Conservation (phyloP, 2,329 filamentous ascomycete species). For the Pyricularia pennisetigena region DNA sequence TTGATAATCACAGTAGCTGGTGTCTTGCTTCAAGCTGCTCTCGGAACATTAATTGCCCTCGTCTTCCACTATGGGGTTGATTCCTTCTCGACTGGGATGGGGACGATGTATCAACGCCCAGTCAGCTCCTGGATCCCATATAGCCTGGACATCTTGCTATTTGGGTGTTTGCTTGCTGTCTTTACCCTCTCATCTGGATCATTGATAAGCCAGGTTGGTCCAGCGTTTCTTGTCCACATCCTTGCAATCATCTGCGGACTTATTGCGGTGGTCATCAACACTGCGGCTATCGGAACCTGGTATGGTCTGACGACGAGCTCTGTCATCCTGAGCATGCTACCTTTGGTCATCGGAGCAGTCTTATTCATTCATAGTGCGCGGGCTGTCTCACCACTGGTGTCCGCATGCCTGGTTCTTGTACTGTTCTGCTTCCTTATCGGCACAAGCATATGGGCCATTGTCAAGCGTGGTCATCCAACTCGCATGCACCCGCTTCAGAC, state of each 20-base stretch:
- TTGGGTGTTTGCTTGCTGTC: slow-evolving; percentile 23
- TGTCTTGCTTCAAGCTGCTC: not conserved
- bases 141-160: not conserved
- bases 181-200: slow-evolving; percentile 33
- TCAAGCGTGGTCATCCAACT: slow-evolving; percentile 17
- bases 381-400: slow-evolving; percentile 30
- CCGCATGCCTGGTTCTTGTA: slow-evolving; percentile 27
- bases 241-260: slow-evolving; percentile 33
- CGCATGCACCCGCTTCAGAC: slow-evolving; percentile 35
- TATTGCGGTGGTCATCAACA: slow-evolving; percentile 23
- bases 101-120: not conserved
- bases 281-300: slow-evolving; percentile 31
- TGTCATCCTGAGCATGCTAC: slow-evolving; percentile 25
- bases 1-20: not conserved
- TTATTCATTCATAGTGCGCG: slow-evolving; percentile 34
- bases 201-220: slow-evolving; percentile 36
- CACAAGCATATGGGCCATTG: slow-evolving; percentile 24
- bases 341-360: slow-evolving; percentile 29
- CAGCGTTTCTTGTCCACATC: slow-evolving; percentile 29
- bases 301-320: slow-evolving; percentile 26
- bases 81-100: not conserved
- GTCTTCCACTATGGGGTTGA: not conserved
- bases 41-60: not conserved
- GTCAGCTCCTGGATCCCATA: not conserved
- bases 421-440: slow-evolving; percentile 26